A percentile compares a stretch with the other conserved stretches of the same genome.
Conservation (phyloP, 306 rosid genomes). For the Cucumis cinereus region DNA sequence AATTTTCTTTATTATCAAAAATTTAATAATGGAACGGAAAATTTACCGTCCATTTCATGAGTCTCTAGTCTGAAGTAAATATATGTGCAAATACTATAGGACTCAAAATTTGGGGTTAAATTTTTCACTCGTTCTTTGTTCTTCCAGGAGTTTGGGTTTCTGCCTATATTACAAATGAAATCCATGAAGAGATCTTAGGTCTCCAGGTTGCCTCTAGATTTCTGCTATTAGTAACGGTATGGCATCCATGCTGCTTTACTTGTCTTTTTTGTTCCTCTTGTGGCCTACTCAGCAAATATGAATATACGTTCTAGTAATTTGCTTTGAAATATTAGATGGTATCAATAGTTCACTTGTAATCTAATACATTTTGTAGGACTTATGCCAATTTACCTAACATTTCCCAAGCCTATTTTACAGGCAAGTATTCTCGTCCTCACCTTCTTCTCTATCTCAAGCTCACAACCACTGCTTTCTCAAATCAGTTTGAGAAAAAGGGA, state of each 20-base stretch:
- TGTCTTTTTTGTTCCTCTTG: not conserved
- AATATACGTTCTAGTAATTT: not conserved
- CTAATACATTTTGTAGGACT: constrained; percentile 2
- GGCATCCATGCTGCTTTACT: constrained; percentile 7
- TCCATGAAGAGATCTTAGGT: constrained; percentile 69
- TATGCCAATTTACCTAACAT: constrained; percentile 15
- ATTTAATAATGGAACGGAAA: not conserved
- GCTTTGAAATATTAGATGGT: not conserved
- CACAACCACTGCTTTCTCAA: constrained; percentile 92
- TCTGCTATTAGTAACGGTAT: constrained; percentile 64
- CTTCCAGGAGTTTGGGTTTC: constrained; percentile 71
- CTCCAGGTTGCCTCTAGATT: constrained; percentile 82
- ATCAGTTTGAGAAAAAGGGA: constrained; percentile 81
- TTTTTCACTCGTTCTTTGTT: constrained; percentile 14
- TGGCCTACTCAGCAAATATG: not conserved
- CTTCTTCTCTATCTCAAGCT: constrained; percentile 84
- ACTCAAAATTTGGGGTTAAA: not conserved
- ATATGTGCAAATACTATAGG: not conserved
- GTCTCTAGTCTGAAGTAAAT: not conserved
- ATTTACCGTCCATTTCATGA: not conserved
- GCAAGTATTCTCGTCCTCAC: constrained; percentile 69
- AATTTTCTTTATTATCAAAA: not conserved
- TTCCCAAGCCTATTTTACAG: constrained; percentile 35
- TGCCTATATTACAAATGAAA: constrained; percentile 70
- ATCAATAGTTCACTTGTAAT: constrained; percentile 8